These are phyloP conservation scores for Hymenoscyphus linearis DNA, from an alignment of 2,329 filamentous ascomycete species.

Conservation along the genomic window DNA sequence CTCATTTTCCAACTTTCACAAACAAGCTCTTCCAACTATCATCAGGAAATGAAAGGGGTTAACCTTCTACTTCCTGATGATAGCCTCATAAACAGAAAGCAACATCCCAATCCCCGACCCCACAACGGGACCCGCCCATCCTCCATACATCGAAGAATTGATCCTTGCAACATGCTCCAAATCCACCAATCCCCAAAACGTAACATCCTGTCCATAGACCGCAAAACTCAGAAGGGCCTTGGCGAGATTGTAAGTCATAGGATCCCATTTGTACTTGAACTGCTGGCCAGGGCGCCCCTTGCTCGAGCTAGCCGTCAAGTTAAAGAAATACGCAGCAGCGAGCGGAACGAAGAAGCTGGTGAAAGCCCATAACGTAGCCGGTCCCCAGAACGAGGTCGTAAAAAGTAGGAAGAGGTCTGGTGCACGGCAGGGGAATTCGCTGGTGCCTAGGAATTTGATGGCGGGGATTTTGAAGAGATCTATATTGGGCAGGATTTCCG, in stretches of 20 bases:
- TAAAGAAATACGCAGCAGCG: constrained; percentile 81
- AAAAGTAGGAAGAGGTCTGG: constrained; percentile 79
- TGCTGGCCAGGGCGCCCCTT: constrained; percentile 38
- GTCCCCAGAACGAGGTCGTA: constrained; percentile 76
- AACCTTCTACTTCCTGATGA: constrained; percentile 56
- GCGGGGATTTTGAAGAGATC: constrained; percentile 70
- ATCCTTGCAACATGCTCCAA: constrained; percentile 56
- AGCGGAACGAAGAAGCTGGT: constrained; percentile 69
- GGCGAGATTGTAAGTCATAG: constrained; percentile 81
- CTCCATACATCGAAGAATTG: constrained; percentile 62
- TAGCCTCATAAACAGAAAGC: constrained; percentile 71
- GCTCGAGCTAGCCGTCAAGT: constrained; percentile 53
- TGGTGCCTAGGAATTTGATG: constrained; percentile 48
- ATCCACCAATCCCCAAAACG: constrained; percentile 57
- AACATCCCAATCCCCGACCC: constrained; percentile 64
- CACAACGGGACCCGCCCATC: constrained; percentile 64
- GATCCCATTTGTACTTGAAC: constrained; percentile 65
- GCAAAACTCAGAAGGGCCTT: constrained; percentile 80
- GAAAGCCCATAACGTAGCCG: constrained; percentile 68
- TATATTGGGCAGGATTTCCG: constrained; percentile 63
- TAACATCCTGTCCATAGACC: constrained; percentile 66
- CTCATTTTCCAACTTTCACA: no score
- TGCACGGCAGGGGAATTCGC: constrained; percentile 58
- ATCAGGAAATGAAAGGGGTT: neutral
- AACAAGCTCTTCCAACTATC: neutral